A percentile compares a stretch with the other conserved stretches of the same genome.
phyloP scores from a whole-genome alignment of 495 filamentous ascomycete species.

The Staphylotrichum tortipilum region DNA sequence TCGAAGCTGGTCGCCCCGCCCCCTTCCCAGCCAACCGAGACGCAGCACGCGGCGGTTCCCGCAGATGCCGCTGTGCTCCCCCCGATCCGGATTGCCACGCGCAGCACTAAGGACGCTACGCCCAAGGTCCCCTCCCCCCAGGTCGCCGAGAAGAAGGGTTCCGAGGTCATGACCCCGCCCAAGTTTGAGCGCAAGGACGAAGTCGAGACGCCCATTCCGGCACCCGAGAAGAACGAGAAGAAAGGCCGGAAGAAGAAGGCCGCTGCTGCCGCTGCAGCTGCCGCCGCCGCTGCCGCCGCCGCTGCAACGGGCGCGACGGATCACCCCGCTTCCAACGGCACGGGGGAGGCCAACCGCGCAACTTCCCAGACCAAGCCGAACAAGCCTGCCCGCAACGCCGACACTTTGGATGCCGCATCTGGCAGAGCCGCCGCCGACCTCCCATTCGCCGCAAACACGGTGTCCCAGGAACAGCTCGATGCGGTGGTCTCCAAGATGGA shows the following conservation, averaged over 20 bases:
- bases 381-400: conserved; percentile 21
- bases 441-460: conserved; percentile 7
- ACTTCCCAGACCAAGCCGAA: conserved; percentile 21
- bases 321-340: conserved; percentile 13
- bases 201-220: conserved; percentile 29
- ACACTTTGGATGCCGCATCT: conserved; percentile 7
- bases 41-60: conserved; percentile 14
- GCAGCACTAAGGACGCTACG: conserved; percentile 32
- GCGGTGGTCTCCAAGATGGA: conserved; percentile 38
- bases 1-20: conserved; percentile 34
- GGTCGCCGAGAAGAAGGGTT: conserved; percentile 23
- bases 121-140: conserved; percentile 26
- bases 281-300: conserved; percentile 25
- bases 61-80: conserved; percentile 11
- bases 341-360: conserved; percentile 15
- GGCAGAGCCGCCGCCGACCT: conserved; percentile 12
- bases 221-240: conserved; percentile 38
- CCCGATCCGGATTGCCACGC: conserved; percentile 31
- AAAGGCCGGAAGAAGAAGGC: conserved; percentile 42
- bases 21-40: conserved; percentile 25
- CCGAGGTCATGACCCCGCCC: conserved; percentile 16
- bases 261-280: conserved; percentile 25
- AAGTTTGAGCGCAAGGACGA: conserved; percentile 37
- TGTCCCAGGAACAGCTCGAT: conserved; percentile 38
- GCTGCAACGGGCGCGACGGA: conserved; percentile 14